phyloP scores from a whole-genome alignment of 805 yeast genomes.

The Candida gorgasii region DNA sequence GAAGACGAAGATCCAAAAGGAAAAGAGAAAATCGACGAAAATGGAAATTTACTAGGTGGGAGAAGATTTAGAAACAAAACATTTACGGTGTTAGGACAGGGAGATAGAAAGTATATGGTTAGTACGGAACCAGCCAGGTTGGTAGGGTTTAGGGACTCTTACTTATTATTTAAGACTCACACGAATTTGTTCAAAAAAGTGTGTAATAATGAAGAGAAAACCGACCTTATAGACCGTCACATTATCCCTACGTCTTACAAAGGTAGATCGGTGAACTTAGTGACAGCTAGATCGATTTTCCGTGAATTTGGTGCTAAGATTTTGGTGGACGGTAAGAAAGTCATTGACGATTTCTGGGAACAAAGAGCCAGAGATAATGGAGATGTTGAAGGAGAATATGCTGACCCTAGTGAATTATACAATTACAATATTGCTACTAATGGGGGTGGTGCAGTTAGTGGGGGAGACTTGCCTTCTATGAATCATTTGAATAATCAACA shows the following conservation, averaged over 20 bases:
- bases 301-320: conserved; percentile 91
- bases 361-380: conserved; percentile 58
- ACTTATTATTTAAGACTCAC: conserved; percentile 85
- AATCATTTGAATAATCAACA: conserved; percentile 21
- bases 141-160: conserved; percentile 91
- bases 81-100: conserved; percentile 64
- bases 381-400: conserved; percentile 68
- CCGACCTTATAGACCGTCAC: conserved; percentile 76
- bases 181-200: conserved; percentile 71
- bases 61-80: conserved; percentile 73
- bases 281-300: conserved; percentile 85
- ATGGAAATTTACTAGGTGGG: conserved; percentile 70
- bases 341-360: conserved; percentile 88
- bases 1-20: conserved; percentile 76
- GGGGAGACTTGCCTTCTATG: conserved; percentile 29
- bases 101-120: conserved; percentile 78
- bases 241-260: conserved; percentile 87
- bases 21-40: conserved; percentile 63
- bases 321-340: conserved; percentile 74
- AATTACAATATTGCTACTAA: conserved; percentile 26
- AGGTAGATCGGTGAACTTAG: conserved; percentile 85
- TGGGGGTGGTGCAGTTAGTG: conserved; percentile 49
- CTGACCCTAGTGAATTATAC: conserved; percentile 61
- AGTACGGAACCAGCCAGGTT: conserved; percentile 96
- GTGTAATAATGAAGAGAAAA: conserved; percentile 74